Evolutionary conservation across 2,329 filamentous ascomycete species (phyloP).

Genomic region (Coniochaeta ligniaria): DNA sequence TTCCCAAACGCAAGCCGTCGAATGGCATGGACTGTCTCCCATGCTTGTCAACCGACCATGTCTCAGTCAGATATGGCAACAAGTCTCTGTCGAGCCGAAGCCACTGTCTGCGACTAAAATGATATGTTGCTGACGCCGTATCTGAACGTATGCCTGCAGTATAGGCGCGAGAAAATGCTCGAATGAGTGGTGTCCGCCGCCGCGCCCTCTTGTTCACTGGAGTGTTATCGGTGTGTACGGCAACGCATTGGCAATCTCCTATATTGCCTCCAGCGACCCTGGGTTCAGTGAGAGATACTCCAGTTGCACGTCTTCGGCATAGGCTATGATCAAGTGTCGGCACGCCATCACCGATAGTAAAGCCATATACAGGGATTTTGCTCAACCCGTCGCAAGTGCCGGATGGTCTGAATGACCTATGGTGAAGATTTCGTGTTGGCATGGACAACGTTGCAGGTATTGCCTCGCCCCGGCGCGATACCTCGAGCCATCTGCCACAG

Average conservation of each 20-base stretch:
- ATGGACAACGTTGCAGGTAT: constrained; percentile 86
- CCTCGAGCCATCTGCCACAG: constrained; percentile 77
- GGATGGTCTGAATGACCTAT: constrained; percentile 85
- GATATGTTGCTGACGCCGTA: constrained; percentile 79
- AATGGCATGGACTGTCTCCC: constrained; percentile 92
- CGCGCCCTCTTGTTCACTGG: constrained; percentile 92
- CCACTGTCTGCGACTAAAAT: constrained; percentile 86
- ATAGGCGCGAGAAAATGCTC: constrained; percentile 94
- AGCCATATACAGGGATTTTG: constrained; percentile 84
- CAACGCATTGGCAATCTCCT: constrained; percentile 89
- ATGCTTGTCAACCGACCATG: constrained; percentile 77
- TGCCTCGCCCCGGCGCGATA: constrained; percentile 79
- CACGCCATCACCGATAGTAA: constrained; percentile 89
- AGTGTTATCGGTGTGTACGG: constrained; percentile 86
- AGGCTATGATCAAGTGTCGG: constrained; percentile 90
- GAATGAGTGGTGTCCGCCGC: constrained; percentile 89
- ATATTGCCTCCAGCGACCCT: constrained; percentile 80
- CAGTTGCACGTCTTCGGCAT: constrained; percentile 84
- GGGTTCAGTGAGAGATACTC: constrained; percentile 96
- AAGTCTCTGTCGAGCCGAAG: constrained; percentile 88
- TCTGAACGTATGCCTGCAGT: constrained; percentile 82
- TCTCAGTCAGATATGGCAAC: constrained; percentile 84
- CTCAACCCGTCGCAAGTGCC: constrained; percentile 75
- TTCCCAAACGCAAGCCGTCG: constrained; percentile 84
- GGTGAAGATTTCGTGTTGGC: constrained; percentile 83